Conservation (phyloP, 495 filamentous ascomycete genomes). For the Penicillium parvum region DNA sequence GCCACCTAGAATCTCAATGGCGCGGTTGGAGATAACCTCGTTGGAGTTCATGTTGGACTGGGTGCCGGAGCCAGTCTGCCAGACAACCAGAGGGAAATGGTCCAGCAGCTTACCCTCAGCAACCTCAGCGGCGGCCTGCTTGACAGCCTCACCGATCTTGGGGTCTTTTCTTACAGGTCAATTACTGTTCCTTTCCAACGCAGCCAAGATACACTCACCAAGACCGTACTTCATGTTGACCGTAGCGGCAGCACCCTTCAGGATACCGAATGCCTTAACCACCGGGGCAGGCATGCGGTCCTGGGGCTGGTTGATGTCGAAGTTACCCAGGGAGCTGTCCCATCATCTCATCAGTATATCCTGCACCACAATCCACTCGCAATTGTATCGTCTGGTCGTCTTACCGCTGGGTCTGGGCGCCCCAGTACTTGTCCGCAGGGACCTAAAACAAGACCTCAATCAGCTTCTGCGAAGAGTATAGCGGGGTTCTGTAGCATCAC, state of each 20-base stretch:
- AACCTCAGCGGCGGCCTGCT: constrained; percentile 91
- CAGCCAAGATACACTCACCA: constrained; percentile 57
- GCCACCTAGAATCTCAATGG: constrained; percentile 95
- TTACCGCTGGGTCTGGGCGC: constrained; percentile 91
- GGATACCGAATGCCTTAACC: constrained; percentile 88
- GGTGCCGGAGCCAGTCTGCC: constrained; percentile 98
- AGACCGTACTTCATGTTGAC: constrained; percentile 96
- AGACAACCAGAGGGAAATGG: constrained; percentile 98
- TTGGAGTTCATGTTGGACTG: constrained; percentile 99
- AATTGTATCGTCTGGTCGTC: constrained; percentile 16
- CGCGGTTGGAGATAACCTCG: constrained; percentile 98
- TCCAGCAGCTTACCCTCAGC: constrained; percentile 90
- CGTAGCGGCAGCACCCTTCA: constrained; percentile 93
- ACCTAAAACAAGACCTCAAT: constrained; percentile 50
- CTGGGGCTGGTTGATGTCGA: constrained; percentile 97
- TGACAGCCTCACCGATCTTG: constrained; percentile 86
- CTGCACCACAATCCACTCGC: neutral
- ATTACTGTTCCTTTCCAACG: neutral
- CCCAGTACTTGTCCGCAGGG: constrained; percentile 94
- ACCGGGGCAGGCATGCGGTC: constrained; percentile 96
- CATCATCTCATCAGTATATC: constrained; percentile 18
- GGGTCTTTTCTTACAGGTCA: constrained; percentile 53
- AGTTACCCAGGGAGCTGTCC: constrained; percentile 81
- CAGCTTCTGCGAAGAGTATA: constrained; percentile 10
- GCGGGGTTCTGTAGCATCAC: constrained; percentile 2